A percentile compares a stretch with the other conserved stretches of the same genome.
Conservation (phyloP, 192 early-diverging fungal genomes). For the Chytriomyces sp. region DNA sequence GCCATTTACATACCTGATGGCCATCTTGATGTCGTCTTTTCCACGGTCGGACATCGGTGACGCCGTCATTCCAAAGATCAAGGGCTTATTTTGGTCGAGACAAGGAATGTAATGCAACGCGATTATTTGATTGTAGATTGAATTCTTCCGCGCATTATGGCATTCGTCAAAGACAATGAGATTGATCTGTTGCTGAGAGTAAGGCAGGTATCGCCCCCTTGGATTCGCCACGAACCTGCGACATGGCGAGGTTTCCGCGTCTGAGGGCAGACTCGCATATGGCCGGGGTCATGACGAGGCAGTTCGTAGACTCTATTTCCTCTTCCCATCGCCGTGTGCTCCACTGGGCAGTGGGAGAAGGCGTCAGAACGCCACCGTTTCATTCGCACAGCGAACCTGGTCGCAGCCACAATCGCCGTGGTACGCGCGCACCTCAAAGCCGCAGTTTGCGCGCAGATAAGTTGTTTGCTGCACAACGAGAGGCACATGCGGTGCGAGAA, state of each 20-base stretch:
- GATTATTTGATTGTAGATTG: conserved; percentile 82
- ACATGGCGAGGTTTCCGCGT: conserved; percentile 67
- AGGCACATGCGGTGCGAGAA: conserved; percentile 84
- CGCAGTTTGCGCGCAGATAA: conserved; percentile 72
- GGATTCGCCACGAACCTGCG: conserved; percentile 47
- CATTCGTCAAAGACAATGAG: conserved; percentile 93
- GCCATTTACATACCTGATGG: neutral
- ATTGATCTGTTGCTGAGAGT: conserved; percentile 56
- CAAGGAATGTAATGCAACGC: conserved; percentile 72
- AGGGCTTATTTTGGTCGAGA: conserved; percentile 58
- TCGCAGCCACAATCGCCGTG: conserved; percentile 72
- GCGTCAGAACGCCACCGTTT: neutral
- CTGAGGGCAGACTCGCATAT: conserved; percentile 80
- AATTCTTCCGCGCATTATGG: conserved; percentile 79
- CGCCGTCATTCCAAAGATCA: conserved; percentile 91
- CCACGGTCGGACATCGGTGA: conserved; percentile 65
- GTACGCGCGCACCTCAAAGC: conserved; percentile 59
- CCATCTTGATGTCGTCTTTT: conserved; percentile 1
- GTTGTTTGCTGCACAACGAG: conserved; percentile 83
- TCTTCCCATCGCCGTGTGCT: conserved; percentile 59
- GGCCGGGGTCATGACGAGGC: conserved; percentile 85
- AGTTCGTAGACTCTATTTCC: conserved; percentile 61
- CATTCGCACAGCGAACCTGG: conserved; percentile 10
- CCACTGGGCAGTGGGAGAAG: conserved; percentile 40
- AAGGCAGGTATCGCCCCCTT: neutral